phyloP scores from a whole-genome alignment of 1,284 basidiomycete species.

The Waitea zeae region DNA sequence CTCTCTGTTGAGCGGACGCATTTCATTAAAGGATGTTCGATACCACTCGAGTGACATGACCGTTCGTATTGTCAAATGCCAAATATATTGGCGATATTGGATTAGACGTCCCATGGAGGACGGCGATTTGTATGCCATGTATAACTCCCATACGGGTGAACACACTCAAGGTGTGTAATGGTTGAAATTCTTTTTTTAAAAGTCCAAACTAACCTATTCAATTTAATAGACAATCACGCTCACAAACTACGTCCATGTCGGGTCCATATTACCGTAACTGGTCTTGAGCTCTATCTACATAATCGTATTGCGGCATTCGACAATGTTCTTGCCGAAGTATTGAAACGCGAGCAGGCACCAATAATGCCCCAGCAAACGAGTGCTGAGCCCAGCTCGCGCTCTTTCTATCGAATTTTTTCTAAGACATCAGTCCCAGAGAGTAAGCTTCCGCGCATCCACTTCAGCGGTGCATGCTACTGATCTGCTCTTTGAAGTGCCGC shows the following conservation, averaged over 20 bases:
- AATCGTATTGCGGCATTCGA: constrained; percentile 82
- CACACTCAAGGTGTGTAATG: no score
- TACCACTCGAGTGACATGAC: constrained; percentile 88
- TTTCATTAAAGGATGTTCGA: constrained; percentile 70
- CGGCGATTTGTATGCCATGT: constrained; percentile 42
- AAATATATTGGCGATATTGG: constrained; percentile 89
- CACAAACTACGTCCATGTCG: constrained; percentile 45
- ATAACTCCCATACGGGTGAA: no score
- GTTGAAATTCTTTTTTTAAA: no score
- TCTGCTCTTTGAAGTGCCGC: background rate
- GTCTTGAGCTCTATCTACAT: constrained; percentile 82
- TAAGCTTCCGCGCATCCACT: constrained; percentile 6
- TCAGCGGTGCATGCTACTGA: background rate
- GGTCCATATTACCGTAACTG: constrained; percentile 61
- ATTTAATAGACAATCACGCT: constrained; percentile 16
- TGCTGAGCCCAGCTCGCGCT: constrained; percentile 11
- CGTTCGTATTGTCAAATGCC: constrained; percentile 63
- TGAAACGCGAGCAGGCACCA: constrained; percentile 19
- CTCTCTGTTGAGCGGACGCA: constrained; percentile 73
- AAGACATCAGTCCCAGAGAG: constrained; percentile 13
- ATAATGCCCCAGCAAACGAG: constrained; percentile 5
- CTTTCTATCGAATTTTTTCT: constrained; percentile 14
- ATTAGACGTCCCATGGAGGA: constrained; percentile 51
- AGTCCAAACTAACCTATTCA: no score
- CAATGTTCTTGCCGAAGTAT: constrained; percentile 62